Base-by-base conservation (phyloP, 2,329 filamentous ascomycete genomes). In the Penicillium sp. region DNA sequence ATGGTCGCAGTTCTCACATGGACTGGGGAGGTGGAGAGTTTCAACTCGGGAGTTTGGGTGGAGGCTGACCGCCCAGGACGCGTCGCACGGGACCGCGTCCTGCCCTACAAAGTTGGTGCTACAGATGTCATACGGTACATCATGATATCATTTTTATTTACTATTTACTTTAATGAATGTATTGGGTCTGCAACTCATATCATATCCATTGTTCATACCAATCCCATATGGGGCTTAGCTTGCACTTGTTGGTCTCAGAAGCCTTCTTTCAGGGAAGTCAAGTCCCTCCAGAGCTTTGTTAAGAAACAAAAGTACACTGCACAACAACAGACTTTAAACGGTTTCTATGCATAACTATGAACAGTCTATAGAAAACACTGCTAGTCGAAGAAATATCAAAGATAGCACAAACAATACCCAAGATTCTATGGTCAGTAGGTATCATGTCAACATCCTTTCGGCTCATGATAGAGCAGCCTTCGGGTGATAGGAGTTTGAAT, bases 41-140 rank as follows among this genome's bases (percentile, higher is more conserved):
- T 39, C 19, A 33, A 63, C 56, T 58, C 55, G 56, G 63, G 53
- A 58, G 62, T 58, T 59, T 62, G 50, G 59, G 56, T 59, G 56
- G 53, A 59, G 57, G 45, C 65, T 66, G 63, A 66, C 65, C 65
- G 65, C 63, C 63, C 58, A 39, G 50, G 60, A 67, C 63, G 63
- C 63, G 65, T 67, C 55, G 34, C 52, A 54, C 52, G 52, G 52
- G 52, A 54, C 52, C 52, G 52, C 45, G 52, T 50, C 41, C 45
- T 54, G 52, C 52, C 52, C 45, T 50, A 54, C 50, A 53, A 53
- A 47, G 33, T 47, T 21, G 50, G 39, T 52, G 10, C 50, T 34
- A 45, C 39, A 27, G 50, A 15, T 51, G 29, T 36, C 40, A 52
- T 45, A 52, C 11, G 21, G 31, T 36, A 19, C 6, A 27, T 10